These are phyloP conservation scores for Emericellopsis cladophorae DNA, from an alignment of 2,329 filamentous ascomycete species.

Conservation along the genomic window DNA sequence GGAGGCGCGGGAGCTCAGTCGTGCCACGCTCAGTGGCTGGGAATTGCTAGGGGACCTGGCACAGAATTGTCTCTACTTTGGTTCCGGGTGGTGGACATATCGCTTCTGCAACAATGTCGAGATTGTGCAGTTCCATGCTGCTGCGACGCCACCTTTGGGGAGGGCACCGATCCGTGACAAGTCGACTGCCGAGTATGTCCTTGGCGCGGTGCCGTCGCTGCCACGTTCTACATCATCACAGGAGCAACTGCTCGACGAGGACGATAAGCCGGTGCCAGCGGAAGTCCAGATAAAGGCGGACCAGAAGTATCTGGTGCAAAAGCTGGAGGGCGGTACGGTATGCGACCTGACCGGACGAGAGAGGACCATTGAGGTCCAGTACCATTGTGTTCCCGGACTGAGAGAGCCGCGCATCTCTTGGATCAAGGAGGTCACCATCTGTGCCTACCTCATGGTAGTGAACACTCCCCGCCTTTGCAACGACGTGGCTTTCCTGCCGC, in stretches of 20 bases:
- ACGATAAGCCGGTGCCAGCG: conserved; percentile 28
- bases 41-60: conserved; percentile 70
- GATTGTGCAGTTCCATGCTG: conserved; percentile 81
- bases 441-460: conserved; percentile 85
- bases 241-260: conserved; percentile 5
- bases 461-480: conserved; percentile 81
- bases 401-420: conserved; percentile 68
- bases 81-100: conserved; percentile 93
- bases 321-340: conserved; percentile 62
- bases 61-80: conserved; percentile 68
- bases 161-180: conserved; percentile 69
- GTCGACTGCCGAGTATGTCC: conserved; percentile 59
- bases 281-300: conserved; percentile 73
- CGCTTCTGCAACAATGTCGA: conserved; percentile 84
- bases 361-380: conserved; percentile 74
- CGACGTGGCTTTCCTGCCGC: conserved; percentile 76
- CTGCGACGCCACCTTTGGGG: conserved; percentile 53
- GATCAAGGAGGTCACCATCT: conserved; percentile 89
- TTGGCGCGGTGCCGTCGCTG: conserved; percentile 43
- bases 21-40: conserved; percentile 67
- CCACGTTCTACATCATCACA: conserved; percentile 11
- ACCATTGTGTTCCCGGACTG: conserved; percentile 64
- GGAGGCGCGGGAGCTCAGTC: conserved; percentile 66
- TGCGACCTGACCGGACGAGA: conserved; percentile 78
- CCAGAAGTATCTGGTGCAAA: conserved; percentile 76